Evolutionary conservation across 768 basidiomycete species (phyloP), one percentile per base, ranked within the genome.

Genomic region (Clitopilus hobsonii): DNA sequence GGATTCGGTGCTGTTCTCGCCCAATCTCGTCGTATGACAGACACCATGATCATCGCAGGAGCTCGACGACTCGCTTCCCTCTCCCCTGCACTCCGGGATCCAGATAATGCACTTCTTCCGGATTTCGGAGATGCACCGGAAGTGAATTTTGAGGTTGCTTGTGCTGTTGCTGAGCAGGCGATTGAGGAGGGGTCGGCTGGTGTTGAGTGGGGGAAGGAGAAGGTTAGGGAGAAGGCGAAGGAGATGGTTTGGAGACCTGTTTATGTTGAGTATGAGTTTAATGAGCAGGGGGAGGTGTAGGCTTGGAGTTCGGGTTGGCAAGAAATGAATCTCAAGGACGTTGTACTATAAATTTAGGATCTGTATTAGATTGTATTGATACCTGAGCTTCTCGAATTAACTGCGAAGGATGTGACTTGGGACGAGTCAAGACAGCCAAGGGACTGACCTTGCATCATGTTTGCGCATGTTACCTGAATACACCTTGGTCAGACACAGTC

Each of bases 11-110:
- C 89, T 32, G 84, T 94, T 61, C 72, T 92, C 23, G 74, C 83
- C 8, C 73, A 84, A 56, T 83, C 89, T 0, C 74, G 79, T 5
- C 69, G 65, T 6, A 76, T 95, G 61, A 86, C 89, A 1, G 89
- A 93, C 67, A 81, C 77, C n/a, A 94, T 95, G 93, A 88, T 95
- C 66, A 84, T 92, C 36, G 88, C 88, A 2, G 92, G 89, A 7
- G 84, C 90, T 0, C 78, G 74, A 24, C 80, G 85, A 11, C 85
- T 95, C 30, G 89, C 91, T 0, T 74, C 82, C 6, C 80, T 94
- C 38, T 84, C 91, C 0, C 91, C 91, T 1, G 91, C 83, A 0
- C 73, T 85, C 56, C 78, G 79, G 27, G 84, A 93, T 63, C 85
- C 86, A 0, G 84, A 89, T 58, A 72, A 77, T 45, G 80, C 85